Percentiles rank a stretch among this genome's conserved stretches.
phyloP scores from a whole-genome alignment of 768 basidiomycete genomes.

The Suillus decipiens region DNA sequence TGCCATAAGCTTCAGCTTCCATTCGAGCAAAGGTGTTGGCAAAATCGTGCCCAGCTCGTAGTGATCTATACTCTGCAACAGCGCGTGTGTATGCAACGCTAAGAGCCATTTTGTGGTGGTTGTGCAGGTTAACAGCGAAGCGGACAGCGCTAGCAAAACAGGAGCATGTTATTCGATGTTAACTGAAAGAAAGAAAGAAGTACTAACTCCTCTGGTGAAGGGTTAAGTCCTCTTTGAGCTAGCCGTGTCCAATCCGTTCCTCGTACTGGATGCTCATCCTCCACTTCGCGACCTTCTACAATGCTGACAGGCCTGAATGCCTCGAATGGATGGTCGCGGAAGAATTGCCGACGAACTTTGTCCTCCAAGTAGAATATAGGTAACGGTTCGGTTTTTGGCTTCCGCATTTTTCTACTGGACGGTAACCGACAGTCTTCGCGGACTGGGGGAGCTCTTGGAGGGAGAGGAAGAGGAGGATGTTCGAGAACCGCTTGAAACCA shows the following conservation, averaged over 20 bases:
- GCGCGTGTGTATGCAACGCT: slow-evolving; percentile 80
- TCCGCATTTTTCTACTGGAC: slow-evolving; percentile 26
- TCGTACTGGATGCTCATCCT: slow-evolving; percentile 53
- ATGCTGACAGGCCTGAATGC: slow-evolving; percentile 79
- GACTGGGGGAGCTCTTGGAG: slow-evolving; percentile 66
- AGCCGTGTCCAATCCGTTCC: slow-evolving; percentile 77
- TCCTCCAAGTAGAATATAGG: slow-evolving; percentile 84
- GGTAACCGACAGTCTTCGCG: slow-evolving; percentile 48
- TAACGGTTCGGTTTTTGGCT: slow-evolving; percentile 48
- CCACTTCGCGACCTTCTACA: slow-evolving; percentile 66
- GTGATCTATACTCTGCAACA: slow-evolving; percentile 82
- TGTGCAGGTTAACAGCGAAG: slow-evolving; percentile 79
- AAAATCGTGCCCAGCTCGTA: slow-evolving; percentile 84
- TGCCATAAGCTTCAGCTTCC: slow-evolving; percentile 81
- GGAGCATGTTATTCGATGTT: slow-evolving; percentile 16
- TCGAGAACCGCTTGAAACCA: slow-evolving; percentile 88
- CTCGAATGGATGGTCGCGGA: slow-evolving; percentile 95
- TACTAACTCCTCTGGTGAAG: slow-evolving; percentile 88
- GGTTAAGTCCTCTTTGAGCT: slow-evolving; percentile 79
- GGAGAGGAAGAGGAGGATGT: slow-evolving; percentile 86
- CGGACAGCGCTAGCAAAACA: slow-evolving; percentile 63
- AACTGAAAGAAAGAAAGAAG: background rate
- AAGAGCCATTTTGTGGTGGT: slow-evolving; percentile 61
- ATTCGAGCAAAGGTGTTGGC: slow-evolving; percentile 72
- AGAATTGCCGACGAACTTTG: slow-evolving; percentile 85